Conservation (phyloP, 2,329 filamentous ascomycete species). For the Fusarium sp. region DNA sequence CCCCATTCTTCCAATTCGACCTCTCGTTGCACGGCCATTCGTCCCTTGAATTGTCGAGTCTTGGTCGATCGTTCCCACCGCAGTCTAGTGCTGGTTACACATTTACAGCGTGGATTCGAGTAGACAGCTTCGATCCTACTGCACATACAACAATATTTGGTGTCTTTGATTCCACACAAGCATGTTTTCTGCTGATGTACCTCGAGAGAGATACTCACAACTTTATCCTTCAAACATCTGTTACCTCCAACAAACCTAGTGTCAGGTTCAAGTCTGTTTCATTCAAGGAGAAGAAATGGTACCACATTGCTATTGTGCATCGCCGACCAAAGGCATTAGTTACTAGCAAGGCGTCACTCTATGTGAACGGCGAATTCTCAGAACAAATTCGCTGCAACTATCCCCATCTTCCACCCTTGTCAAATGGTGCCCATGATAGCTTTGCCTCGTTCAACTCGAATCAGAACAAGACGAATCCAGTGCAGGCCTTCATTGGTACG, state of each 20-base stretch:
- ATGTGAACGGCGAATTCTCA: slow-evolving; percentile 90
- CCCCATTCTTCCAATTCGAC: slow-evolving; percentile 93
- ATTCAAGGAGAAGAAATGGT: slow-evolving; percentile 84
- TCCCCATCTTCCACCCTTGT: slow-evolving; percentile 75
- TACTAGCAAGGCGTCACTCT: slow-evolving; percentile 84
- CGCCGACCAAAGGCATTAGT: slow-evolving; percentile 77
- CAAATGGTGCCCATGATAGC: slow-evolving; percentile 69
- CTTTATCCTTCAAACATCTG: slow-evolving; percentile 95
- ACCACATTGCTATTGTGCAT: slow-evolving; percentile 91
- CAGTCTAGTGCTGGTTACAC: slow-evolving; percentile 84
- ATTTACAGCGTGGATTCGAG: slow-evolving; percentile 85
- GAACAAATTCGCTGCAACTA: slow-evolving; percentile 93
- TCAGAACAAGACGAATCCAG: slow-evolving; percentile 67
- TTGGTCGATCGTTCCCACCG: slow-evolving; percentile 87
- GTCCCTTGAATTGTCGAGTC: slow-evolving; percentile 86
- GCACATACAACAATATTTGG: slow-evolving; percentile 96
- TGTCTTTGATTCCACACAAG: slow-evolving; percentile 89
- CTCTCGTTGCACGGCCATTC: slow-evolving; percentile 86
- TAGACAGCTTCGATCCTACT: slow-evolving; percentile 84
- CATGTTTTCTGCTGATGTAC: slow-evolving; percentile 93
- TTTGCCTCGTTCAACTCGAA: slow-evolving; percentile 73
- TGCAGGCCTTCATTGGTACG: slow-evolving; percentile 93
- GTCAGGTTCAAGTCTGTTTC: slow-evolving; percentile 87
- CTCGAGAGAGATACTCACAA: slow-evolving; percentile 92
- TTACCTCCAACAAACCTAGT: slow-evolving; percentile 84